Evolutionary conservation across 768 basidiomycete genomes (phyloP).

Genomic region (Gymnopilus dilepis): DNA sequence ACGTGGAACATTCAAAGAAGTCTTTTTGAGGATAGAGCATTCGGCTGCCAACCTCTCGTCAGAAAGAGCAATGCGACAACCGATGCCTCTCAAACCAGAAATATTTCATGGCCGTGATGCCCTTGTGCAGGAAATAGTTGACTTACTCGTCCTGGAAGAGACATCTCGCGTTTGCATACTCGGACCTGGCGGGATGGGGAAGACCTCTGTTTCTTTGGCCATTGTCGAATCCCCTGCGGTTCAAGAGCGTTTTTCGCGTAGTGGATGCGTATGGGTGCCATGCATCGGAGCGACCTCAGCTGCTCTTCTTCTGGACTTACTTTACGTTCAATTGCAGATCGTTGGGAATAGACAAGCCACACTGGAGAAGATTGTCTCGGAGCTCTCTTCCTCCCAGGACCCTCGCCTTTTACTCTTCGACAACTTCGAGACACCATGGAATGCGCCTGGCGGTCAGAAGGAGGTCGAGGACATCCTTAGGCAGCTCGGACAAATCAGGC

Average conservation of each 20-base stretch:
- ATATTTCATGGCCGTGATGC: no score
- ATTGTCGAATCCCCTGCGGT: conserved; percentile 31
- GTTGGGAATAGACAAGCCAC: conserved; percentile 24
- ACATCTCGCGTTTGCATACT: conserved; percentile 25
- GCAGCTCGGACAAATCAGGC: conserved; percentile 26
- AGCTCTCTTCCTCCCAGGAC: conserved; percentile 24
- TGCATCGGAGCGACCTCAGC: conserved; percentile 36
- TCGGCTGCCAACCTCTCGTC: no score
- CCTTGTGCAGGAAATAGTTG: no score
- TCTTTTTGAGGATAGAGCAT: no score
- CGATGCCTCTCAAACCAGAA: no score
- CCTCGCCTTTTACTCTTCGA: conserved; percentile 40
- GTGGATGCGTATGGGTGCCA: conserved; percentile 34
- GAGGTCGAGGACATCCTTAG: conserved; percentile 33
- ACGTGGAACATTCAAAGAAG: neutral
- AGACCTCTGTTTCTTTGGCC: conserved; percentile 40
- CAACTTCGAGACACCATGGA: conserved; percentile 47
- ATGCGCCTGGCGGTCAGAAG: conserved; percentile 23
- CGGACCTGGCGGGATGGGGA: conserved; percentile 43
- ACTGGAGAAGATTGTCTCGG: conserved; percentile 21
- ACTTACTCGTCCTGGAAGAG: no score
- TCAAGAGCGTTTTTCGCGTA: conserved; percentile 15
- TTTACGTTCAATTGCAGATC: conserved; percentile 27
- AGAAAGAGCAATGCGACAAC: no score
- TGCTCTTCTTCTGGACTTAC: conserved; percentile 29